Evolutionary conservation across 768 basidiomycete species (phyloP).

Genomic region (Tylopilus felleus): DNA sequence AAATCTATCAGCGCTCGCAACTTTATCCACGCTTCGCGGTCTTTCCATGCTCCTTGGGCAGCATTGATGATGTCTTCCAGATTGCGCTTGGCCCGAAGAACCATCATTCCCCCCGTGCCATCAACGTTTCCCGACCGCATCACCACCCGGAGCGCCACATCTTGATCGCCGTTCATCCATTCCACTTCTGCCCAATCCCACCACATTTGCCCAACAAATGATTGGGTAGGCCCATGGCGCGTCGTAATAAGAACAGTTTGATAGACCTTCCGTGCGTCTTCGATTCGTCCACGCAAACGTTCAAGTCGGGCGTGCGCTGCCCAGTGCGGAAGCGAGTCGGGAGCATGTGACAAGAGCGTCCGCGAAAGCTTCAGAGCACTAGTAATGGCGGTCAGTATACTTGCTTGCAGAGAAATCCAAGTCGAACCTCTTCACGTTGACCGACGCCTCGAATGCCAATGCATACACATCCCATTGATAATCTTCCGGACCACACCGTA

Average conservation of each 20-base stretch:
- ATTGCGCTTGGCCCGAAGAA: constrained; percentile 61
- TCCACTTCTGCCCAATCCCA: constrained; percentile 87
- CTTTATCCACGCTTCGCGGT: constrained; percentile 63
- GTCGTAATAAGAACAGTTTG: constrained; percentile 57
- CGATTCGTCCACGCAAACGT: constrained; percentile 54
- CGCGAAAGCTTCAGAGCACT: constrained; percentile 74
- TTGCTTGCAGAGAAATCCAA: neutral
- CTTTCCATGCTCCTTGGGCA: constrained; percentile 44
- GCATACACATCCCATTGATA: constrained; percentile 62
- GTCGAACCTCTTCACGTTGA: constrained; percentile 54
- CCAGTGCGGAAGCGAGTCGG: constrained; percentile 65
- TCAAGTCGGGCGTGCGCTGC: constrained; percentile 75
- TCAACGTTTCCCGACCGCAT: constrained; percentile 53
- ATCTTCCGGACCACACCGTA: constrained; percentile 48
- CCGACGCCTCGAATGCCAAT: constrained; percentile 64
- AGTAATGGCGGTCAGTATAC: constrained; percentile 10
- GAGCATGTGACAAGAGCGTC: constrained; percentile 50
- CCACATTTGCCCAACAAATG: constrained; percentile 53
- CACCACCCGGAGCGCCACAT: constrained; percentile 51
- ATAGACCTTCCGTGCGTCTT: constrained; percentile 78
- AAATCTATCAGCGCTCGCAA: constrained; percentile 64
- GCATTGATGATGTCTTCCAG: constrained; percentile 50
- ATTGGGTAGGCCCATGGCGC: constrained; percentile 32
- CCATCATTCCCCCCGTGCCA: constrained; percentile 47
- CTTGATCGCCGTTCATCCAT: constrained; percentile 57